Percentiles rank a stretch among this genome's conserved stretches.
phyloP scores from a whole-genome alignment of 306 rosid genomes.

The Calophaca sinica region DNA sequence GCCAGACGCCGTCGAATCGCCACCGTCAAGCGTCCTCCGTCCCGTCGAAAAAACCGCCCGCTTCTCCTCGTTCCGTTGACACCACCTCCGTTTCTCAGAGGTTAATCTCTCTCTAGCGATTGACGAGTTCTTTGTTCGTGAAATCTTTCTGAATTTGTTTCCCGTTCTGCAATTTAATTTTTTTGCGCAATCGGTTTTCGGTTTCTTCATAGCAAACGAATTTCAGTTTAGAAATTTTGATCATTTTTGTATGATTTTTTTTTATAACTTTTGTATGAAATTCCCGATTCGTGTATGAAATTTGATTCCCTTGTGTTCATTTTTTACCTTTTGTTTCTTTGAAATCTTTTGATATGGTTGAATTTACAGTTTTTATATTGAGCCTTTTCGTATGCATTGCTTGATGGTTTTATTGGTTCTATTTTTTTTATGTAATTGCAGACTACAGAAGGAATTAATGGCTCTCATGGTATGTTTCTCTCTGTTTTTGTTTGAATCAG shows the following conservation, averaged over 20 bases:
- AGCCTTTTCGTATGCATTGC: conserved; percentile 3
- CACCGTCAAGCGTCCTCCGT: conserved; percentile 48
- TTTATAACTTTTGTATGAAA: too few species aligned
- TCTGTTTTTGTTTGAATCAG: conserved; percentile 13
- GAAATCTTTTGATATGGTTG: not conserved
- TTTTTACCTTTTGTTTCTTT: not conserved
- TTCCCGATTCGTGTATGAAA: not conserved
- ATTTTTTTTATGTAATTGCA: conserved; percentile 50
- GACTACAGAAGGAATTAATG: conserved; percentile 98
- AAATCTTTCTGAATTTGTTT: not conserved
- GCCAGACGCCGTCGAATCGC: conserved; percentile 50
- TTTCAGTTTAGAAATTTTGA: conserved; percentile 1
- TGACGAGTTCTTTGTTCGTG: not conserved
- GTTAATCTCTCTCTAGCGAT: conserved; percentile 42
- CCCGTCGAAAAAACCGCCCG: conserved; percentile 56
- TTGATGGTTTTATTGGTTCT: conserved; percentile 37
- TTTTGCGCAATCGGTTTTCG: not conserved
- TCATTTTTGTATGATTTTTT: not conserved
- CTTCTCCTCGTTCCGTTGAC: conserved; percentile 68
- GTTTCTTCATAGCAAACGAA: too few species aligned
- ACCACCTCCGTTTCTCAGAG: conserved; percentile 81
- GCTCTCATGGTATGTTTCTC: conserved; percentile 81
- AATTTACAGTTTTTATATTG: conserved; percentile 28
- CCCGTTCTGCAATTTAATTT: not conserved
- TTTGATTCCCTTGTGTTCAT: not conserved